Base-by-base conservation (phyloP, 225 moss, liverwort and hornwort species). In the Antitrichia curtipendula region DNA sequence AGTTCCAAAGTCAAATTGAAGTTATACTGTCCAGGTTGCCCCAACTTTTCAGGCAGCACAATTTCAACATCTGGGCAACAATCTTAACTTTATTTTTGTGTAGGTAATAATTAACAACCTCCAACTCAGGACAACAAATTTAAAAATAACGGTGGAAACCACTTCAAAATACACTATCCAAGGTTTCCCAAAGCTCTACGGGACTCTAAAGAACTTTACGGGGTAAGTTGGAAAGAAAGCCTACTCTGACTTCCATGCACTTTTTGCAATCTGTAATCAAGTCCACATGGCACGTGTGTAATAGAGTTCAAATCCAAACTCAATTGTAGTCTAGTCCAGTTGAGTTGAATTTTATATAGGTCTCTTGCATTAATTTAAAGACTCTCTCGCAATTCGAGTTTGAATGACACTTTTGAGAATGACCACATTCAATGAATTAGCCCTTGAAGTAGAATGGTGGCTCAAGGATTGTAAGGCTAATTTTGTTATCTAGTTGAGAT, bases 11-110 rank as follows among this genome's bases (percentile, higher is more conserved):
- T 36, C 66, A 65, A 36, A 65, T n/a, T 21, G 20, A 65, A 36
- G 20, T 65, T 65, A 10, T 36, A 36, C 6, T 9, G 10, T 0
- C 0, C 1, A 0, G 2, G 3, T 64, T 68, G n/a, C 22, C 22
- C 22, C 7, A 38, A 68, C 38, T 38, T 68, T 12, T 12, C 13
- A 12, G 1, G 41, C 3, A 69, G 3, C 8, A 8, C 8, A 69
- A 69, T 14, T 69, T 69, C 13, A 69, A 40, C 69, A 24, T 8
- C 7, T 0, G 3, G 2, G 40, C 24, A 40, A 40, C 8, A 13
- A 40, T 10, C 13, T 36, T n/a, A 68, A 12, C 22, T 23, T 22
- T 23, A 22, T 68, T 21, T 66, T 66, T n/a, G 12, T 38, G 2
- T 38, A 68, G 38, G 38, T 38, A 23, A 38, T n/a, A n/a, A n/a